These are phyloP conservation scores for Leccinellum rugosiceps DNA, from an alignment of 768 basidiomycete genomes.

Conservation along the genomic window DNA sequence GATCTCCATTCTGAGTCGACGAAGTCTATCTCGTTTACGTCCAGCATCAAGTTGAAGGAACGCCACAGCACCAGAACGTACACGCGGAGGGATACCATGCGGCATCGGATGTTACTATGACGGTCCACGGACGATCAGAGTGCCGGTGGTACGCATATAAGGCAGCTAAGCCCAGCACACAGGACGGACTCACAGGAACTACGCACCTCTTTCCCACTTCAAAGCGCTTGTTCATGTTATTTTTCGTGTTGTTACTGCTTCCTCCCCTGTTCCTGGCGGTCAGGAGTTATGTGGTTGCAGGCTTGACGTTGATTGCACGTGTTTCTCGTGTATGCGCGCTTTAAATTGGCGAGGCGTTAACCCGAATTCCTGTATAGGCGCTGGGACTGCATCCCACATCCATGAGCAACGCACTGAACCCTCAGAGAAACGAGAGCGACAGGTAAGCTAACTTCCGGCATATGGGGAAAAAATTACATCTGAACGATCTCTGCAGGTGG, in stretches of 20 bases:
- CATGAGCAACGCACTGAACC: conserved; percentile 4
- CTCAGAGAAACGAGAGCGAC: conserved; percentile 1
- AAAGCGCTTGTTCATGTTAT: conserved; percentile 16
- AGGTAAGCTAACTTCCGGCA: conserved; percentile 13
- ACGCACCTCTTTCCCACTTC: conserved; percentile 7
- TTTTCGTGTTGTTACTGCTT: conserved; percentile 7
- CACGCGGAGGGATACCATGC: neutral
- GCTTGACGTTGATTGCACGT: conserved; percentile 13
- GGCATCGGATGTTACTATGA: conserved; percentile 2
- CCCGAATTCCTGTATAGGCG: conserved; percentile 1
- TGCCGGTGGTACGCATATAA: conserved; percentile 11
- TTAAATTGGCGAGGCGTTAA: conserved; percentile 13
- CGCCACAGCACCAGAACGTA: neutral
- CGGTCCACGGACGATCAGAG: neutral
- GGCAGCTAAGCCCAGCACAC: neutral
- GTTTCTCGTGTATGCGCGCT: conserved; percentile 2
- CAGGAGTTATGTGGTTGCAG: neutral
- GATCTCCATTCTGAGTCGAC: neutral
- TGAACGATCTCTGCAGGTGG: conserved; percentile 11
- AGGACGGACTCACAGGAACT: neutral
- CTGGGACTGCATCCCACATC: conserved; percentile 1
- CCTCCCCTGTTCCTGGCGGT: neutral
- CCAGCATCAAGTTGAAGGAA: neutral
- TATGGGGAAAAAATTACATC: neutral
- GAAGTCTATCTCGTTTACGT: neutral